phyloP scores from a whole-genome alignment of 192 early-diverging fungal species.

The Backusella liffmaniae region DNA sequence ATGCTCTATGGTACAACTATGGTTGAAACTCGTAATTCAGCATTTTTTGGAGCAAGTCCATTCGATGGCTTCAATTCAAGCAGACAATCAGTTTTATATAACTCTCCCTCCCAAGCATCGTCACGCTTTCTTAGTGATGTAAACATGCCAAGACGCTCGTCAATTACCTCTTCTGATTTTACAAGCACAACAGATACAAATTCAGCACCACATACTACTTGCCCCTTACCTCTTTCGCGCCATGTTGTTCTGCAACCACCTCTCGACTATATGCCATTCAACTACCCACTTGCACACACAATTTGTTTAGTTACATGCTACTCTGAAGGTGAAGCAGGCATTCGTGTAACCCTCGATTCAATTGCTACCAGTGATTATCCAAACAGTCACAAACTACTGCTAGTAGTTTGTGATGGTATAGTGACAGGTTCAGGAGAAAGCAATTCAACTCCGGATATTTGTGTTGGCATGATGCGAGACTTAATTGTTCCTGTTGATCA shows the following conservation, averaged over 20 bases:
- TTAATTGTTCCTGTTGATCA: slow-evolving; percentile 50
- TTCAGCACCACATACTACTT: neutral
- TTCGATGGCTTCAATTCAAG: neutral
- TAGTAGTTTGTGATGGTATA: slow-evolving; percentile 88
- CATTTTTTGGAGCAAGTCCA: neutral
- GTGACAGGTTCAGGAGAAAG: slow-evolving; percentile 81
- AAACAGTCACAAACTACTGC: slow-evolving; percentile 80
- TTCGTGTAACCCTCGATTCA: slow-evolving; percentile 84
- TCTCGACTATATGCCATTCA: slow-evolving; percentile 47
- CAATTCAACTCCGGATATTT: slow-evolving; percentile 75
- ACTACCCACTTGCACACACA: slow-evolving; percentile 52
- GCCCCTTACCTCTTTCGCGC: slow-evolving; percentile 38
- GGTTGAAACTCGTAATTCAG: neutral
- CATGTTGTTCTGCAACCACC: slow-evolving; percentile 39
- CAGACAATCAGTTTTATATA: neutral
- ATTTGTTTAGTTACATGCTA: slow-evolving; percentile 88
- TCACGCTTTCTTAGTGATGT: neutral
- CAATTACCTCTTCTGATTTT: slow-evolving; percentile 2
- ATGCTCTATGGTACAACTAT: neutral
- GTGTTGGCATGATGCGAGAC: slow-evolving; percentile 77
- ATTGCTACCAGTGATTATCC: slow-evolving; percentile 84
- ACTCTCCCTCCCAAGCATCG: neutral
- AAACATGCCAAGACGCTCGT: slow-evolving; percentile 3
- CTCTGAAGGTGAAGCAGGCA: slow-evolving; percentile 81
- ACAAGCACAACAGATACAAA: slow-evolving; percentile 7